Percentiles rank a stretch among this genome's conserved stretches.
Evolutionary conservation across 1,284 basidiomycete species (phyloP).

Genomic region (Cryptococcus sp.): DNA sequence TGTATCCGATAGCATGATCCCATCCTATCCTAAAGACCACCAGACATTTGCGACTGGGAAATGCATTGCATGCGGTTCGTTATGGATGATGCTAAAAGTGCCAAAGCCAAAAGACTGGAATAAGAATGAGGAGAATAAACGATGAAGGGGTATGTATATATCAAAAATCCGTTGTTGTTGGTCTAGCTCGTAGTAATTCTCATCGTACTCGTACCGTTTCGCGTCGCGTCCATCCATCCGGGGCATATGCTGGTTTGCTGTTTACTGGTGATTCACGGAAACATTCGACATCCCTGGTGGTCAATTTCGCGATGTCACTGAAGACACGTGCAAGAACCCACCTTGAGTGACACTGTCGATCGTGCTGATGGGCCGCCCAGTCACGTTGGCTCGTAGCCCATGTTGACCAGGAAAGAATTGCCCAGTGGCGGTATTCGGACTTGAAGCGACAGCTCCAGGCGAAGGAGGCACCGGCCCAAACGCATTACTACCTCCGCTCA

Average conservation of each 20-base stretch:
- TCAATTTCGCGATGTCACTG: neutral
- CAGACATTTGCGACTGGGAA: too few relatives aligned
- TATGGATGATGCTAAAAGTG: too few relatives aligned
- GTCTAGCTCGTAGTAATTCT: too few relatives aligned
- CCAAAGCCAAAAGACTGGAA: constrained; percentile 3
- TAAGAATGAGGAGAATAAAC: constrained; percentile 21
- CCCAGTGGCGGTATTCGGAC: constrained; percentile 31
- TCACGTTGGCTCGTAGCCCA: constrained; percentile 11
- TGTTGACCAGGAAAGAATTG: constrained; percentile 27
- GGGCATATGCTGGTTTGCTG: neutral
- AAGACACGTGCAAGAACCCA: constrained; percentile 9
- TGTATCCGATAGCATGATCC: too few relatives aligned
- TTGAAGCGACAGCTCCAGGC: constrained; percentile 20
- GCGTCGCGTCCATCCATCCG: too few relatives aligned
- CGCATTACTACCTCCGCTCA: constrained; percentile 9
- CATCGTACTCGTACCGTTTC: too few relatives aligned
- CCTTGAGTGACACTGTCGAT: constrained; percentile 33
- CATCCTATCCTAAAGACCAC: too few relatives aligned
- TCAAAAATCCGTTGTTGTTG: neutral
- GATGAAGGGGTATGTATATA: constrained; percentile 6
- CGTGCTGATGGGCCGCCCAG: constrained; percentile 3
- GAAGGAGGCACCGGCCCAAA: constrained; percentile 29
- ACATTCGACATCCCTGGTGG: constrained; percentile 24
- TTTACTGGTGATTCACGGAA: constrained; percentile 20
- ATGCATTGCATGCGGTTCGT: too few relatives aligned